A percentile compares a stretch with the other conserved stretches of the same genome.
phyloP scores from a whole-genome alignment of 352 stramenopile genomes.

The Globisporangium cederbergense region DNA sequence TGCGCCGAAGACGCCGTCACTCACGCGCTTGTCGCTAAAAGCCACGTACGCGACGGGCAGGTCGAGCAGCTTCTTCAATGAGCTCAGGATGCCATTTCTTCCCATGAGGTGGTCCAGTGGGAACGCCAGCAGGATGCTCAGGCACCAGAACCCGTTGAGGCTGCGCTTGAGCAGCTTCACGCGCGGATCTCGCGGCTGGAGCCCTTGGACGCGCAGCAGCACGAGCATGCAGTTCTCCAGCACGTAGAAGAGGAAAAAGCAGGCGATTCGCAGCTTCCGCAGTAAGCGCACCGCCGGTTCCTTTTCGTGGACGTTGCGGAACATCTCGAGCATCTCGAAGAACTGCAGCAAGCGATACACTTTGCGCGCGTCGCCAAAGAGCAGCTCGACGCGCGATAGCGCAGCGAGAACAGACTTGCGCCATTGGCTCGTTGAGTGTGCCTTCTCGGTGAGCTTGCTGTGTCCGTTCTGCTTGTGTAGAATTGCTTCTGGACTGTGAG shows the following conservation, averaged over 20 bases:
- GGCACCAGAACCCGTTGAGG: conserved; percentile 51
- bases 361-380: conserved; percentile 55
- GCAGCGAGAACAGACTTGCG: conserved; percentile 19
- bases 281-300: conserved; percentile 26
- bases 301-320: conserved; percentile 38
- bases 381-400: conserved; percentile 34
- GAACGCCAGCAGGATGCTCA: conserved; percentile 58
- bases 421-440: background rate
- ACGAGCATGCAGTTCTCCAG: conserved; percentile 64
- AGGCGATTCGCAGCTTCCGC: conserved; percentile 41
- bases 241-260: conserved; percentile 67
- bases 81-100: conserved; percentile 29
- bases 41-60: conserved; percentile 49
- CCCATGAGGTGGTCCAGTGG: conserved; percentile 40
- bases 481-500: background rate
- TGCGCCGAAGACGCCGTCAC: conserved; percentile 42
- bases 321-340: conserved; percentile 55
- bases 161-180: conserved; percentile 33
- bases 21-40: conserved; percentile 39
- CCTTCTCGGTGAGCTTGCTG: background rate
- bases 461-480: background rate
- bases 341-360: conserved; percentile 67
- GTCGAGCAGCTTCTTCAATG: conserved; percentile 53
- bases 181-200: conserved; percentile 27
- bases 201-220: conserved; percentile 34